A percentile compares a stretch with the other conserved stretches of the same genome.
These are phyloP conservation scores for Pinus albicaulis DNA, from an alignment of 75 land plant species.

Conservation along the genomic window DNA sequence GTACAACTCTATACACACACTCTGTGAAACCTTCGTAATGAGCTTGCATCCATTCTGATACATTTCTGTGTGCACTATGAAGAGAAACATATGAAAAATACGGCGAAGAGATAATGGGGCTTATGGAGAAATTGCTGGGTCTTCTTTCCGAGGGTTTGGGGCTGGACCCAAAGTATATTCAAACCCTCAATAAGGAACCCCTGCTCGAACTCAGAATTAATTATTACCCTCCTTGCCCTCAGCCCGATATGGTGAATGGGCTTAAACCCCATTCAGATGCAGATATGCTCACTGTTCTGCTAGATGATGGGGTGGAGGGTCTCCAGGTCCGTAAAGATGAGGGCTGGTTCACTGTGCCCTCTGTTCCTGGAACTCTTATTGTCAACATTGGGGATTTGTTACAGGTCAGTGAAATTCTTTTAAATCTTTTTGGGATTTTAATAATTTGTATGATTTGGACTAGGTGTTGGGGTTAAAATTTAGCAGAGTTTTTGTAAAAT, in stretches of 20 bases:
- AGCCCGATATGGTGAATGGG: constrained; percentile 40
- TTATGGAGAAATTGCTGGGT: background rate
- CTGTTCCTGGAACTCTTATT: constrained; percentile 15
- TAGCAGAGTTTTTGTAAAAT: too few species aligned
- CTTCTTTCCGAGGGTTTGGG: constrained; percentile 5
- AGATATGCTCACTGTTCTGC: constrained; percentile 35
- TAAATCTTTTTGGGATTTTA: background rate
- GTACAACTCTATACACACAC: too few species aligned
- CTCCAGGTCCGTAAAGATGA: constrained; percentile 39
- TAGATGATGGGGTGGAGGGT: constrained; percentile 50
- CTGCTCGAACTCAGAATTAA: background rate
- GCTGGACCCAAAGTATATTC: background rate
- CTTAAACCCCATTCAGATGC: constrained; percentile 47
- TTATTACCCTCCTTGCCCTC: constrained; percentile 57
- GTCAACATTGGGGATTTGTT: constrained; percentile 32
- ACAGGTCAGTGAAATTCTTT: constrained; percentile 10
- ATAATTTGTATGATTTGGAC: background rate
- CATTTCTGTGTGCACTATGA: background rate
- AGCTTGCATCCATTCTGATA: background rate
- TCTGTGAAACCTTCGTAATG: too few species aligned
- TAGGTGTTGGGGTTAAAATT: too few species aligned
- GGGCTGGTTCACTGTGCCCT: constrained; percentile 28
- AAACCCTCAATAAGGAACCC: background rate
- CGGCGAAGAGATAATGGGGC: background rate
- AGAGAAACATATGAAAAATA: constrained; percentile 5